Conservation (phyloP, 1,139 yeast genomes). For the Diutina neorugosa region DNA sequence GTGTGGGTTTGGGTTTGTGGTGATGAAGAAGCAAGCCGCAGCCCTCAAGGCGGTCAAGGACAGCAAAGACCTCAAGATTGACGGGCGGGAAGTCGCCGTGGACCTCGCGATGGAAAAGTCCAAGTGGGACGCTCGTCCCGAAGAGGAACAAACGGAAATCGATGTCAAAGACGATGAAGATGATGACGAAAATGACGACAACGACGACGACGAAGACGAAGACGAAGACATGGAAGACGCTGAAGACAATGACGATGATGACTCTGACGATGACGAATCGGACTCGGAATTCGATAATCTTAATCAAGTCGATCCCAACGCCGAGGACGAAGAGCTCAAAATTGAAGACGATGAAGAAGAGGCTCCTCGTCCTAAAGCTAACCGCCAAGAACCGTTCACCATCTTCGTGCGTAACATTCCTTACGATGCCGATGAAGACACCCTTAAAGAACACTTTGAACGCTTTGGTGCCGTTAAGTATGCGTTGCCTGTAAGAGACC, state of each 20-base stretch:
- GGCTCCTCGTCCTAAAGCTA: slow-evolving; percentile 25
- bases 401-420: slow-evolving; percentile 88
- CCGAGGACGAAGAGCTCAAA: slow-evolving; percentile 14
- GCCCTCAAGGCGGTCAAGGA: slow-evolving; percentile 79
- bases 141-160: slow-evolving; percentile 16
- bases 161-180: slow-evolving; percentile 15
- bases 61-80: slow-evolving; percentile 62
- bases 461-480: slow-evolving; percentile 83
- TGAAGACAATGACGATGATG: slow-evolving; percentile 13
- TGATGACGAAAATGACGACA: slow-evolving; percentile 14
- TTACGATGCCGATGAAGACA: slow-evolving; percentile 81
- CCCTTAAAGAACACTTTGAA: slow-evolving; percentile 63
- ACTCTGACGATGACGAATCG: slow-evolving; percentile 7
- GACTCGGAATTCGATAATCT: slow-evolving; percentile 10
- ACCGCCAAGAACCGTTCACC: slow-evolving; percentile 58
- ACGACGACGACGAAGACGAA: slow-evolving; percentile 14
- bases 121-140: slow-evolving; percentile 48
- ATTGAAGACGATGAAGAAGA: slow-evolving; percentile 15
- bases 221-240: slow-evolving; percentile 17
- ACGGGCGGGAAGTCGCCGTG: slow-evolving; percentile 87
- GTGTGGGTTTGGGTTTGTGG: slow-evolving; percentile 92
- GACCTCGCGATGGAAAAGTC: slow-evolving; percentile 86
- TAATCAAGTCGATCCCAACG: slow-evolving; percentile 15
- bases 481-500: slow-evolving; percentile 89
- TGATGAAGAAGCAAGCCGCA: slow-evolving; percentile 69